phyloP scores from a whole-genome alignment of 1,284 basidiomycete species.

The Farysia itapuensis region DNA sequence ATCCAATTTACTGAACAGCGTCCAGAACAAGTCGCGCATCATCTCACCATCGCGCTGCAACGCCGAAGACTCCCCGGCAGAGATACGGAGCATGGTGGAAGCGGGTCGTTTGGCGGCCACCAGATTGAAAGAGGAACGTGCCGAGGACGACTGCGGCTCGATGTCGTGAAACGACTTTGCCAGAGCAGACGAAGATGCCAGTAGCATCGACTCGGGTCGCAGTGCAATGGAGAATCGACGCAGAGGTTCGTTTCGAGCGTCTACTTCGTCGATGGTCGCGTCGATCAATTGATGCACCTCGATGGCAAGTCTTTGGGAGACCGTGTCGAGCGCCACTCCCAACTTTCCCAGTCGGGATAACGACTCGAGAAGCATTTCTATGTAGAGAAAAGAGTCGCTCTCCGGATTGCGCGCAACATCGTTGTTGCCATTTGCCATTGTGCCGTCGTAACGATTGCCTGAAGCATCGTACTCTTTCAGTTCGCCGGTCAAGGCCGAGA shows the following conservation, averaged over 20 bases:
- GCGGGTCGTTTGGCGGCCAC: slow-evolving; percentile 10
- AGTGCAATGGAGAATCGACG: slow-evolving; percentile 66
- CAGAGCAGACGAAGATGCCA: slow-evolving; percentile 43
- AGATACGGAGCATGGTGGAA: slow-evolving; percentile 34
- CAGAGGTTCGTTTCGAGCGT: slow-evolving; percentile 62
- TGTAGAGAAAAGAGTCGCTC: slow-evolving; percentile 86
- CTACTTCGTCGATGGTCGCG: slow-evolving; percentile 83
- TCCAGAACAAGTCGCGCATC: slow-evolving; percentile 89
- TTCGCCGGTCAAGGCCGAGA: slow-evolving; percentile 30
- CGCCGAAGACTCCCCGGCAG: slow-evolving; percentile 41
- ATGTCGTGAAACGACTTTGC: slow-evolving; percentile 33
- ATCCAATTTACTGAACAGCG: slow-evolving; percentile 91
- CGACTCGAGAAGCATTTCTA: slow-evolving; percentile 90
- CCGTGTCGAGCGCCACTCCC: slow-evolving; percentile 77
- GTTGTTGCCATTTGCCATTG: slow-evolving; percentile 3
- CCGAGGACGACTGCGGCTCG: slow-evolving; percentile 29
- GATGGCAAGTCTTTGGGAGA: slow-evolving; percentile 78
- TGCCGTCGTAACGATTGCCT: background rate
- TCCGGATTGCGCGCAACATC: slow-evolving; percentile 71
- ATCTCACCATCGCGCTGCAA: slow-evolving; percentile 53
- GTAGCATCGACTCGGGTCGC: slow-evolving; percentile 66
- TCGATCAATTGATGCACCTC: slow-evolving; percentile 89
- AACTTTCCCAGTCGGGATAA: slow-evolving; percentile 87
- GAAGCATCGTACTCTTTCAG: slow-evolving; percentile 1
- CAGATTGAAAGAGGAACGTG: slow-evolving; percentile 38